Conservation (phyloP, 257 asterid genomes). For the Petunia secreta region DNA sequence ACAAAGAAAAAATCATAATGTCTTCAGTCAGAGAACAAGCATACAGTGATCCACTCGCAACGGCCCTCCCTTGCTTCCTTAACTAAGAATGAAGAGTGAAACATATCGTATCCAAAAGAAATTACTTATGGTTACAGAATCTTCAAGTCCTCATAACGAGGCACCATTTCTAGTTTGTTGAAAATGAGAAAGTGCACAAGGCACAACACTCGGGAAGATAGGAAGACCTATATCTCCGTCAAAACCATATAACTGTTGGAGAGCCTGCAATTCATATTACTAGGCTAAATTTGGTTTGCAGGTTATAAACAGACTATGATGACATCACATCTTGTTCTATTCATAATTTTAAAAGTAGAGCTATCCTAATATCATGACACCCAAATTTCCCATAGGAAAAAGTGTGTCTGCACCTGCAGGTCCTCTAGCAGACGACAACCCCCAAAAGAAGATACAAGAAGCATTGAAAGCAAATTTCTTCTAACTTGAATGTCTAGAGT, state of each 20-base stretch:
- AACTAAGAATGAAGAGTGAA: not conserved
- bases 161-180: not conserved
- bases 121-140: too few species aligned
- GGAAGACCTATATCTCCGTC: not conserved
- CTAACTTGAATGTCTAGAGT: constrained; percentile 15
- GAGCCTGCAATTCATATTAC: not conserved
- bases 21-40: constrained; percentile 28
- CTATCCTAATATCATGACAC: not conserved
- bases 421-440: not conserved
- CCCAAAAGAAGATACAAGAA: constrained; percentile 19
- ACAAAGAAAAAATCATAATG: constrained; percentile 15
- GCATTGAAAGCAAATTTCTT: not conserved
- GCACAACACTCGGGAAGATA: not conserved
- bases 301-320: not conserved
- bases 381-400: not conserved
- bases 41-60: not conserved
- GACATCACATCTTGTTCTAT: not conserved
- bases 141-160: too few species aligned
- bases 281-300: not conserved
- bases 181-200: not conserved
- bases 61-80: constrained; percentile 12
- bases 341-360: not conserved
- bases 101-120: too few species aligned
- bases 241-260: constrained; percentile 4
- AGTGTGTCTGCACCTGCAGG: not conserved